These are phyloP conservation scores for Candida sphagnicola DNA, from an alignment of 805 yeast species.

Conservation along the genomic window DNA sequence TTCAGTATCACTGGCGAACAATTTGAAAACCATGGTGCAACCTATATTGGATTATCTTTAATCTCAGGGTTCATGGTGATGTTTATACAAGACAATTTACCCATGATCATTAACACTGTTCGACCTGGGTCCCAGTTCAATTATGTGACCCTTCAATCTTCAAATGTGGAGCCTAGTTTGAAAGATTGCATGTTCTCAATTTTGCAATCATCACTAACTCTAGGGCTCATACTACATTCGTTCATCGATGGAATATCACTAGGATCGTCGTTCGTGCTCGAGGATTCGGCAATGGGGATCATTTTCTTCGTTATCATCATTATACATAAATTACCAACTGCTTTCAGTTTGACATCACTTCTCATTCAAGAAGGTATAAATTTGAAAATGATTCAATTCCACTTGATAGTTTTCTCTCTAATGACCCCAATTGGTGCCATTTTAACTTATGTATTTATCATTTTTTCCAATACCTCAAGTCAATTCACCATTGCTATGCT, in stretches of 20 bases:
- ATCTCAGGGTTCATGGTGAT: slow-evolving; percentile 52
- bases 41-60: slow-evolving; percentile 44
- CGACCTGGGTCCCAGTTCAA: slow-evolving; percentile 2
- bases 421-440: slow-evolving; percentile 63
- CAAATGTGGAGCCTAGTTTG: not conserved
- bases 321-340: slow-evolving; percentile 71
- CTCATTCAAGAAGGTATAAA: slow-evolving; percentile 39
- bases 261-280: slow-evolving; percentile 52
- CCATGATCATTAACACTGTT: slow-evolving; percentile 4
- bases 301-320: slow-evolving; percentile 59
- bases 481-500: slow-evolving; percentile 50
- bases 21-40: slow-evolving; percentile 13
- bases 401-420: slow-evolving; percentile 50
- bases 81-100: slow-evolving; percentile 45
- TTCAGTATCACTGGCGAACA: slow-evolving; percentile 13
- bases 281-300: slow-evolving; percentile 32
- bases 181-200: slow-evolving; percentile 19
- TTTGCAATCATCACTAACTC: slow-evolving; percentile 43
- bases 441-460: slow-evolving; percentile 41
- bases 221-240: slow-evolving; percentile 65
- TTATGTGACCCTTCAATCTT: not conserved
- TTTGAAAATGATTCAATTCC: slow-evolving; percentile 33
- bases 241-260: slow-evolving; percentile 71
- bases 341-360: slow-evolving; percentile 61
- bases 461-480: slow-evolving; percentile 19